A percentile compares a stretch with the other conserved stretches of the same genome.
Evolutionary conservation across 2,329 filamentous ascomycete species (phyloP).

Genomic region (Aureobasidium sp.): DNA sequence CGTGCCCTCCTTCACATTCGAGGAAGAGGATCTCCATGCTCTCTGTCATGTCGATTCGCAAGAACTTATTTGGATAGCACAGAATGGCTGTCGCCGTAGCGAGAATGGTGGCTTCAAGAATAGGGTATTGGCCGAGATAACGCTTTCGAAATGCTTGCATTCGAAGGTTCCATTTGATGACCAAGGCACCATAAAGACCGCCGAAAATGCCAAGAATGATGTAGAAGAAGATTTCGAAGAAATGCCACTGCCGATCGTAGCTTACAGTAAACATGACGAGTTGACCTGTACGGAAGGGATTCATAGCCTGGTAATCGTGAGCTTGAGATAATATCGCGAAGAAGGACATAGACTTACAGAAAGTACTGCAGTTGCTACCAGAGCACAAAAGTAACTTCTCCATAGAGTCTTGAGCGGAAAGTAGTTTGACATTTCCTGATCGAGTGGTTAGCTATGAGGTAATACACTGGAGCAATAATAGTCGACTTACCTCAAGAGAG

Average conservation of each 20-base stretch:
- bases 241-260: conserved; percentile 96
- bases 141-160: conserved; percentile 90
- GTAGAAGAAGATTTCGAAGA: conserved; percentile 92
- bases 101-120: conserved; percentile 77
- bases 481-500: conserved; percentile 58
- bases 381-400: conserved; percentile 95
- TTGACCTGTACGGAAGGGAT: conserved; percentile 93
- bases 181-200: conserved; percentile 88
- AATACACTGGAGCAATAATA: conserved; percentile 11
- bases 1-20: conserved; percentile 82
- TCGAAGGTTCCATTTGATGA: conserved; percentile 95
- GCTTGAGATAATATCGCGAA: not conserved
- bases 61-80: conserved; percentile 94
- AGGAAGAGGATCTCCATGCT: conserved; percentile 97
- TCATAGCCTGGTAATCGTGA: conserved; percentile 59
- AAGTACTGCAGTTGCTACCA: conserved; percentile 87
- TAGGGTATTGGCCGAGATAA: conserved; percentile 73
- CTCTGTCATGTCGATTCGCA: conserved; percentile 97
- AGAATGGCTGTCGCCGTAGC: conserved; percentile 78
- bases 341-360: conserved; percentile 42
- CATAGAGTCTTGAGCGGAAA: conserved; percentile 97
- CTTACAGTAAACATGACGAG: conserved; percentile 98
- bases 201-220: conserved; percentile 86
- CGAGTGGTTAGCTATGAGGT: conserved; percentile 2
- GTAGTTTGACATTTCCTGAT: conserved; percentile 81